Percentiles rank a stretch among this genome's conserved stretches.
Conservation (phyloP, 2,329 filamentous ascomycete genomes). For the Talaromyces atroroseus region DNA sequence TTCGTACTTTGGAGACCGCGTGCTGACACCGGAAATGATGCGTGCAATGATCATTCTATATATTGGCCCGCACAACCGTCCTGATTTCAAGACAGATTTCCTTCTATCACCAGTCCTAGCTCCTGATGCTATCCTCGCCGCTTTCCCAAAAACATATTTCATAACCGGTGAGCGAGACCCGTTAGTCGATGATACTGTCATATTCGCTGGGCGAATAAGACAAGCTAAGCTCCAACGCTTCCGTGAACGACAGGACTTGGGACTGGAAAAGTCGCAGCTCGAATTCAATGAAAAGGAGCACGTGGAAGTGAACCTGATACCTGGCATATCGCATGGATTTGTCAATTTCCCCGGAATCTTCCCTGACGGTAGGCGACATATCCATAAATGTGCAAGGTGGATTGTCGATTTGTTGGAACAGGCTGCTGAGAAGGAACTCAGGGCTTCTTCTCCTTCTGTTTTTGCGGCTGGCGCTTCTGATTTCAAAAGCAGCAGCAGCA, state of each 20-base stretch:
- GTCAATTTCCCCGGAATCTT: conserved; percentile 85
- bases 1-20: conserved; percentile 93
- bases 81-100: conserved; percentile 88
- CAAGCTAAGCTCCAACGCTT: conserved; percentile 63
- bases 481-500: conserved; percentile 18
- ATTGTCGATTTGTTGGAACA: conserved; percentile 66
- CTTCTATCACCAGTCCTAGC: conserved; percentile 84
- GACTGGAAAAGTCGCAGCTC: conserved; percentile 48
- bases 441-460: conserved; percentile 18
- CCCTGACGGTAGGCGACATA: conserved; percentile 83
- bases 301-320: conserved; percentile 77
- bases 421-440: conserved; percentile 14
- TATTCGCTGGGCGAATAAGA: conserved; percentile 84
- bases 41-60: conserved; percentile 98
- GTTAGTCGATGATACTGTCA: conserved; percentile 91
- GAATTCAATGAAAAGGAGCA: conserved; percentile 67
- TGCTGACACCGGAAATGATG: conserved; percentile 97
- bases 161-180: conserved; percentile 93
- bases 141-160: conserved; percentile 93
- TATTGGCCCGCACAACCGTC: conserved; percentile 85
- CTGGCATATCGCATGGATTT: conserved; percentile 89
- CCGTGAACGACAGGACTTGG: conserved; percentile 51
- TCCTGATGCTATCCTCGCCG: conserved; percentile 72
- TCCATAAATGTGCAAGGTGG: conserved; percentile 73
- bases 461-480: background rate